Percentiles rank a stretch among this genome's conserved stretches.
These are phyloP conservation scores for Colletotrichum caudatum DNA, from an alignment of 2,329 filamentous ascomycete species.

Conservation along the genomic window DNA sequence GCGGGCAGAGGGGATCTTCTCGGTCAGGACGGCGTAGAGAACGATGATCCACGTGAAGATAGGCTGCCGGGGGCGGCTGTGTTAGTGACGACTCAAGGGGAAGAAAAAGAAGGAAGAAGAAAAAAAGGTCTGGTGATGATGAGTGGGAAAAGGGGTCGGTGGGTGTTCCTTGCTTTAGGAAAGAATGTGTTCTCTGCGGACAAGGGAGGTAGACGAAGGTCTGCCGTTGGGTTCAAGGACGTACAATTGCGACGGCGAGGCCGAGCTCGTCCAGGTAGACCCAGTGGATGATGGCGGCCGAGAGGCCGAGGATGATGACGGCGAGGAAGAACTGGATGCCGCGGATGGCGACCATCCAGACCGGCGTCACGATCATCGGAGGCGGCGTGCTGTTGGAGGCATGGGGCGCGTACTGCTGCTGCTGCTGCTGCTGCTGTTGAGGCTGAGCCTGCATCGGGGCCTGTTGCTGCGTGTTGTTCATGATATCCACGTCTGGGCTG, in stretches of 20 bases:
- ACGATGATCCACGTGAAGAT: constrained; percentile 61
- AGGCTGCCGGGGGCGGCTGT: constrained; percentile 46
- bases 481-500: background rate
- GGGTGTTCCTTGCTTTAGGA: too few species aligned
- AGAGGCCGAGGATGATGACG: constrained; percentile 57
- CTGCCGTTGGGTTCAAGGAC: constrained; percentile 36
- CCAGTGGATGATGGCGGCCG: constrained; percentile 56
- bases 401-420: constrained; percentile 1
- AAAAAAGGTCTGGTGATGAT: background rate
- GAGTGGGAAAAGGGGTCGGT: too few species aligned
- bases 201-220: constrained; percentile 7
- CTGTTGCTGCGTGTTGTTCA: constrained; percentile 27
- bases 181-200: too few species aligned
- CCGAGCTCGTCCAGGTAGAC: constrained; percentile 55
- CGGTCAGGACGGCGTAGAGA: constrained; percentile 56
- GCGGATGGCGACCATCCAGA: constrained; percentile 58
- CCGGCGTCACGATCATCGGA: constrained; percentile 55
- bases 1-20: constrained; percentile 53
- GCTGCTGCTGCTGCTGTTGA: constrained; percentile 2
- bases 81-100: constrained; percentile 2
- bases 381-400: constrained; percentile 6
- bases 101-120: too few species aligned
- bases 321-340: constrained; percentile 57
- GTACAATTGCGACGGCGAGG: constrained; percentile 57
- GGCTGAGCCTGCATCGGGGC: constrained; percentile 4